Evolutionary conservation across 2,329 filamentous ascomycete species (phyloP), one percentile per base, ranked within the genome.

Genomic region (Diatrype stigma): DNA sequence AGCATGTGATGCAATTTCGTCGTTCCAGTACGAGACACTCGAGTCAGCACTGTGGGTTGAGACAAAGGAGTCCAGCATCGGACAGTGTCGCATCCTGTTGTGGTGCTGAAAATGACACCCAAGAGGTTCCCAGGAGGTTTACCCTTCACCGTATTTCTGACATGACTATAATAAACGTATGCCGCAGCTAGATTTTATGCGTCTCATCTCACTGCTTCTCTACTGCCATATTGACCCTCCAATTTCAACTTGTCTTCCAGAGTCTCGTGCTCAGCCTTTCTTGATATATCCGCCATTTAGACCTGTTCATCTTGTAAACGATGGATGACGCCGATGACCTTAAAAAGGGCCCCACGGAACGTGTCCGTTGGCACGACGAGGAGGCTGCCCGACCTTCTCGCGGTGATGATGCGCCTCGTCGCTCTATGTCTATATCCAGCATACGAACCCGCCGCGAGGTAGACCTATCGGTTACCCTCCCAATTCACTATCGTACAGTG

Each of bases 401-500:
- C 40, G 59, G 47, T 56, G 54, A 30, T 46, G 51, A 30, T 46
- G 51, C 17, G 6, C 51, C 65, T 28, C 59, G 57, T 47, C 61
- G 59, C 42, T 74, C 72, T 1, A 63, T 75, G 59, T 73, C 70
- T 40, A 73, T 74, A 51, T 69, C 66, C 48, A 71, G 70, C 44
- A 62, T 70, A 23, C 66, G 64, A 34, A 71, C 70, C 6, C 61
- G 67, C 19, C 66, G 67, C 38, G 65, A 66, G 46, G 69, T 76
- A 28, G 72, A 76, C 50, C 72, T 71, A 4, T 60, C 67, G 2
- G 65, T 71, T 14, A 68, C 66, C 3, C 64, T 80, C 46, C 77
- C 78, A n/a, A 78, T 80, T 48, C 74, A 79, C 54, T 81, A 81
- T 59, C 74, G 78, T 42, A 80, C 77, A 3, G 66, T 80, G 68